Evolutionary conservation across 495 filamentous ascomycete genomes (phyloP), one percentile per base, ranked within the genome.

Genomic region (Tuber indicum): DNA sequence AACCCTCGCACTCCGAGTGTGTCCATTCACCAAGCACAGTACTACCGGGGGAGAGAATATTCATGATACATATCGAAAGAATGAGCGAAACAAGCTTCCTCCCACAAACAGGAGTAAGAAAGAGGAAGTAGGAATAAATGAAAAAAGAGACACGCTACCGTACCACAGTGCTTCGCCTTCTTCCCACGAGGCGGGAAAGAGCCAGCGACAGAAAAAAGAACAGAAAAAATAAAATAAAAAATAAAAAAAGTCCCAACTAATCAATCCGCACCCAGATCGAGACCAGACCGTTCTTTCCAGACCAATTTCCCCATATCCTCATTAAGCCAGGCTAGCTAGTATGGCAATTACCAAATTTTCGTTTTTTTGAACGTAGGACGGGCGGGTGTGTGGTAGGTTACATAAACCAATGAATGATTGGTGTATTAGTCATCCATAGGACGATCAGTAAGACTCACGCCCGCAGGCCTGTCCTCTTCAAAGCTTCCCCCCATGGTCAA

Each of bases 371-470:
- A 32, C 4, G 58, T 16, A 32, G 58, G 58, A 17, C 32, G 12
- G 58, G 26, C 26, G 10, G 58, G 58, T 66, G n/a, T 14, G 32
- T 66, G 58, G 26, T 32, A 14, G 58, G 58, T 17, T 32, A n/a
- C n/a, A 66, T 49, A 0, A 46, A 46, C 16, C 45, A 23, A 41
- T 23, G 26, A 72, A 41, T 23, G 26, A 72, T 72, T 3, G 7
- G 23, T 45, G 32, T 16, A 42, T 84, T 87, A 94, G 85, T 96
- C 91, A 84, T 94, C 91, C 92, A 95, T 94, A 21, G 93, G 91
- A 84, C 88, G 90, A 83, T 97, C 94, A 75, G 90, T 91, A 84
- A 97, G 87, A 75, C 90, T 92, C 42, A 97, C 92, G 39, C 94
- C 92, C 76, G 87, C 85, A 12, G 76, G 73, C 46, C 78, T 81